Evolutionary conservation across 2,329 filamentous ascomycete genomes (phyloP), one percentile per base, ranked within the genome.

Genomic region (Mollisia scopiformis): DNA sequence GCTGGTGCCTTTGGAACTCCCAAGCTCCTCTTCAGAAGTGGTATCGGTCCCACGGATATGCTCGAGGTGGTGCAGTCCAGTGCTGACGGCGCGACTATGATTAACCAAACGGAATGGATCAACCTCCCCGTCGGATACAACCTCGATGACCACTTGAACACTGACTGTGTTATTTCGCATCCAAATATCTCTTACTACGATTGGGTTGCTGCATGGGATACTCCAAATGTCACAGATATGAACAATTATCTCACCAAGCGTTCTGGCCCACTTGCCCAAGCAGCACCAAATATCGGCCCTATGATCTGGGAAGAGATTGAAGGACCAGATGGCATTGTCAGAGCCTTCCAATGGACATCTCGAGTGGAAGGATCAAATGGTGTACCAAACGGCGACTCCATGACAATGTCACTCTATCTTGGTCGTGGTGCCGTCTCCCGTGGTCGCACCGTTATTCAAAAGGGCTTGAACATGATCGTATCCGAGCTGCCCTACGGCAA

Each of bases 1-100:
- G 84, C 87, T 1, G 89, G 89, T 51, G 78, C 88, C 1, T 90
- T 92, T 63, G 87, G 87, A n/a, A 87, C 87, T 72, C 55, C 66
- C 10, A 70, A 69, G 28, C 77, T 92, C 51, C 80, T 92, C 2
- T 80, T 90, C 75, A 82, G 88, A 69, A 88, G 85, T 75, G 87
- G 89, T 19, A 66, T 91, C 90, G 64, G 89, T 23, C 70, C 71
- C 14, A 59, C 56, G 6, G 75, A 75, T 62, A 66, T 71, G 70
- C 78, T 88, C 25, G 71, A 78, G 21, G 71, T 85, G 13, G 83
- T 86, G 30, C 74, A 80, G 51, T 74, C 70, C 55, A 84, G 72
- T 30, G 73, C 72, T 1, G 84, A 86, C 63, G 82, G 81, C 0
- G 67, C 77, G 14, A 80, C 77, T 1, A 83, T 87, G 79, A 79